Percentiles rank a stretch among this genome's conserved stretches.
Conservation (phyloP, 148 eudicot genomes). For the Spergularia bocconei region DNA sequence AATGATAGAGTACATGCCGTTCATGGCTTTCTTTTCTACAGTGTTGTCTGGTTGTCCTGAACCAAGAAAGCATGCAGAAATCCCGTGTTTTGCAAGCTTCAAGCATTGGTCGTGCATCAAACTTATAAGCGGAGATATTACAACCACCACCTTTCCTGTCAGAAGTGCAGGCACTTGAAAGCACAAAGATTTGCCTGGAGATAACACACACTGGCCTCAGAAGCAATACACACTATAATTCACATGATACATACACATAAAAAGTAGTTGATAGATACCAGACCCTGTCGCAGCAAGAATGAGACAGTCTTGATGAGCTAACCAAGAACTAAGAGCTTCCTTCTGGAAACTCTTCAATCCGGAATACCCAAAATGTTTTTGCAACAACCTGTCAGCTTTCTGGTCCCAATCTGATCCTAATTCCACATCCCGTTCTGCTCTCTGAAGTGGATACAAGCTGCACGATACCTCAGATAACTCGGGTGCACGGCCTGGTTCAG, state of each 20-base stretch:
- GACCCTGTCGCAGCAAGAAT: constrained; percentile 98
- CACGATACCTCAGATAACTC: constrained; percentile 21
- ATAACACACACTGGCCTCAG: constrained; percentile 6
- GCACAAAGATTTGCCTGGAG: constrained; percentile 89
- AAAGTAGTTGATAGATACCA: constrained; percentile 38
- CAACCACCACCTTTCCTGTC: constrained; percentile 88
- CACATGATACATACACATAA: constrained; percentile 1
- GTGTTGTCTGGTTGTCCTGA: constrained; percentile 84
- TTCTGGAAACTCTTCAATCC: constrained; percentile 73
- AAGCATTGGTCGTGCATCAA: constrained; percentile 98
- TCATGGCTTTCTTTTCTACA: constrained; percentile 83
- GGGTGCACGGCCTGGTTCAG: constrained; percentile 5
- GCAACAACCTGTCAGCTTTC: constrained; percentile 49
- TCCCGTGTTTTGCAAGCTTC: constrained; percentile 79
- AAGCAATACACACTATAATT: neutral
- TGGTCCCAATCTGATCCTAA: constrained; percentile 55
- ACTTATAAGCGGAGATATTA: constrained; percentile 91
- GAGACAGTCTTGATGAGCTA: constrained; percentile 69
- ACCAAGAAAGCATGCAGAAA: constrained; percentile 95
- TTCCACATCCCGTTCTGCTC: constrained; percentile 34
- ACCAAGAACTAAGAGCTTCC: constrained; percentile 79
- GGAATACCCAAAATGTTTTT: constrained; percentile 67
- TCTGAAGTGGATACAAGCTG: constrained; percentile 6
- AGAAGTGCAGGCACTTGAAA: constrained; percentile 89
- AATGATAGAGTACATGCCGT: constrained; percentile 64